Base-by-base conservation (phyloP, 352 stramenopile species). In the Phytophthora melonis region DNA sequence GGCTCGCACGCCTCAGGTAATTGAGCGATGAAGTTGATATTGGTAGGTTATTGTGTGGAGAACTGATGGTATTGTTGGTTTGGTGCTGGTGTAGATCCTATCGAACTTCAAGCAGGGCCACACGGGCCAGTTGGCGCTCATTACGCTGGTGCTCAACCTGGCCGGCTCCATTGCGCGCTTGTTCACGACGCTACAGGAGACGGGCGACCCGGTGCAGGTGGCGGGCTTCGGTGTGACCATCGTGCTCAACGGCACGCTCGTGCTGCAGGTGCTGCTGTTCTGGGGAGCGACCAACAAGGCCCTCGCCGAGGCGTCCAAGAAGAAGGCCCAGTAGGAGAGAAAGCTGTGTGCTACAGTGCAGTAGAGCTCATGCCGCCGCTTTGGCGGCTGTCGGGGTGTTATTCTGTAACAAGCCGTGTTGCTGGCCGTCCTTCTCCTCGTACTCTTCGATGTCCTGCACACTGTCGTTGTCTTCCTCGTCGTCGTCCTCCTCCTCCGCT, bases 51-150 rank as follows among this genome's bases (percentile, higher is more conserved):
- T n/a, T n/a, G n/a, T n/a, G n/a, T n/a, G n/a, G n/a, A 43, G 34
- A 66, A 41, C 53, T 72, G 34, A 65, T n/a, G n/a, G 30, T 32
- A 32, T 32, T 32, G n/a, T n/a, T n/a, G n/a, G n/a, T n/a, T n/a
- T n/a, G n/a, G n/a, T n/a, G n/a, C n/a, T n/a, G n/a, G n/a, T n/a
- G 30, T 69, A 95, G 88, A 89, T 96, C 50, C 55, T 94, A 39
- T 89, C 89, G 27, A 97, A 97, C 79, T 96, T 95, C 67, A 93
- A 95, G 66, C 89, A 97, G 66, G 88, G 89, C 11, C 91, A 97
- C 77, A 97, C 91, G 45, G 91, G 91, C n/a, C 91, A 97, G 69
- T 79, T 97, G 32, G 90, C 91, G 49, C 83, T 97, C 19, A 83
- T 97, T 55, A 97, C 91, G 53, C 76, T 95, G 45, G 72, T 95